Evolutionary conservation across 805 yeast species (phyloP).

Genomic region (Hanseniaspora clermontiae): DNA sequence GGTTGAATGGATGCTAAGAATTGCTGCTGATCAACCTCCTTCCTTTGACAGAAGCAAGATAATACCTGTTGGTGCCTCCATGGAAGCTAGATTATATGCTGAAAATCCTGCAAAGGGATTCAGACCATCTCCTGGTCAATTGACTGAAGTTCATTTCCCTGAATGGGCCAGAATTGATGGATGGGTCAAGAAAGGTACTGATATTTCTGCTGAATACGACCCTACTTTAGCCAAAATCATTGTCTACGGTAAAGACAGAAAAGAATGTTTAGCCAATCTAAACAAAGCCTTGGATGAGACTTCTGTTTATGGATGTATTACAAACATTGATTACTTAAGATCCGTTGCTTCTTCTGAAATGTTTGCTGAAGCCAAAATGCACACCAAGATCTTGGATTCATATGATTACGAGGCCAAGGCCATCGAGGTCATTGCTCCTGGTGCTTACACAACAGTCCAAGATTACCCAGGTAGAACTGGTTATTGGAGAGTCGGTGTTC

Average conservation of each 20-base stretch:
- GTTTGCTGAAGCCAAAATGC: constrained; percentile 74
- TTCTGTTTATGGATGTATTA: constrained; percentile 72
- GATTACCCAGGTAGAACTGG: constrained; percentile 87
- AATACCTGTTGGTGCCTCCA: constrained; percentile 68
- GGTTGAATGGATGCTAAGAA: constrained; percentile 91
- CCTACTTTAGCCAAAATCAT: constrained; percentile 94
- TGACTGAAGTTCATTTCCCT: constrained; percentile 77
- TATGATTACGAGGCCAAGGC: constrained; percentile 72
- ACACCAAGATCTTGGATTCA: constrained; percentile 76
- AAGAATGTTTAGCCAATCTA: constrained; percentile 67
- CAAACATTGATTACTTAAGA: constrained; percentile 81
- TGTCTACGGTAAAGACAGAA: constrained; percentile 82
- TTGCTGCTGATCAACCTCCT: constrained; percentile 84
- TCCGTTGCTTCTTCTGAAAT: constrained; percentile 70
- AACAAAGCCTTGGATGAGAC: constrained; percentile 78
- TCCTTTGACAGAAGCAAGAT: constrained; percentile 48
- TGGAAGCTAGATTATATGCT: constrained; percentile 94
- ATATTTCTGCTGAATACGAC: constrained; percentile 82
- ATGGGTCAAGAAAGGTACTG: constrained; percentile 86
- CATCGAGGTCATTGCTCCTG: constrained; percentile 74
- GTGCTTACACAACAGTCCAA: constrained; percentile 92
- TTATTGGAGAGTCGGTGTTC: constrained; percentile 66
- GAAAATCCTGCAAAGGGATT: constrained; percentile 94
- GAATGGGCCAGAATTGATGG: constrained; percentile 86
- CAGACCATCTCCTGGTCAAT: constrained; percentile 91